Evolutionary conservation across 192 early-diverging fungal genomes (phyloP).

Genomic region (Dissophora globulifera): DNA sequence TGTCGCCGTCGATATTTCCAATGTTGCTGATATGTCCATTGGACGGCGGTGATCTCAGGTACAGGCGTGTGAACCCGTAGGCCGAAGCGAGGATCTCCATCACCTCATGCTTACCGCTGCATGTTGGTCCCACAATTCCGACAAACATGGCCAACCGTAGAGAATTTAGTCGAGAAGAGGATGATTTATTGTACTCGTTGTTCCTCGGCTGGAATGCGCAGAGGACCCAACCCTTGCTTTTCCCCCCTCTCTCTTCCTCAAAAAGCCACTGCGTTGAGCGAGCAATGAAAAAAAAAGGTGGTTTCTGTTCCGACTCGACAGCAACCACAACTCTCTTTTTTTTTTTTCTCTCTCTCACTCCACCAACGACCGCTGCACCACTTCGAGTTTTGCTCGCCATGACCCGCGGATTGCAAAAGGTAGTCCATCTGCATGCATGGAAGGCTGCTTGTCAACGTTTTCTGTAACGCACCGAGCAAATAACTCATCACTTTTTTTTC

Average conservation of each 20-base stretch:
- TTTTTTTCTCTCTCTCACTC: not conserved
- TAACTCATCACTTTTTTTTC: not conserved
- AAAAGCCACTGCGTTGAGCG: not conserved
- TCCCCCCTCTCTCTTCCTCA: no score
- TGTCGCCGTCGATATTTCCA: not conserved
- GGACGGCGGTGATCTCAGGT: slow-evolving; percentile 19
- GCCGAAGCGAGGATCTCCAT: slow-evolving; percentile 64
- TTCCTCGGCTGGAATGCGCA: not conserved
- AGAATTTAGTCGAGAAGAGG: no score
- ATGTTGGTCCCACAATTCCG: slow-evolving; percentile 70
- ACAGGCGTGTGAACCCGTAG: slow-evolving; percentile 60
- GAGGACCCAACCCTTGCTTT: no score
- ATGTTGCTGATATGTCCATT: not conserved
- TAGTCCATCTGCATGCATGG: no score
- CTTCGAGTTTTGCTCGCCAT: slow-evolving; percentile 12
- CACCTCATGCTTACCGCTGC: slow-evolving; percentile 74
- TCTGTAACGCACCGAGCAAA: not conserved
- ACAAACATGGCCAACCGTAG: slow-evolving; percentile 80
- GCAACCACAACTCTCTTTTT: not conserved
- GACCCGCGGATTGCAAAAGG: slow-evolving; percentile 54
- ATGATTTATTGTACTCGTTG: not conserved
- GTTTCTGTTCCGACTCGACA: not conserved
- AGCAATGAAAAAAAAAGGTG: not conserved
- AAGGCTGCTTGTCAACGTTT: no score
- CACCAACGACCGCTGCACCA: no score